phyloP scores from a whole-genome alignment of 1,284 basidiomycete species.

The Xanthoconium separans region DNA sequence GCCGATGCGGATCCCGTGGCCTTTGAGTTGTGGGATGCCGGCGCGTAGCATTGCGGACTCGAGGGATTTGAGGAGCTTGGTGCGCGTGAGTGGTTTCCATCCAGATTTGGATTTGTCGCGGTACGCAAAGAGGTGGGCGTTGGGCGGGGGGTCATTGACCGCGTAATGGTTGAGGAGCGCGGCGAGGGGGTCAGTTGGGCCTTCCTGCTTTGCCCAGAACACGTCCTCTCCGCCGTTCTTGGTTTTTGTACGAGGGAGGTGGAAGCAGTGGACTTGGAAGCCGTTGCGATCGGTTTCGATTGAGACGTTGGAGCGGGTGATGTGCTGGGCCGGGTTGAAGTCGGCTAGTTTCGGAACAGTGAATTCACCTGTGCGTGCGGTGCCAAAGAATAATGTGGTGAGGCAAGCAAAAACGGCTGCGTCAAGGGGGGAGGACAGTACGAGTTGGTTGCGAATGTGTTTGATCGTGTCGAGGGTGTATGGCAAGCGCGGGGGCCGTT shows the following conservation, averaged over 20 bases:
- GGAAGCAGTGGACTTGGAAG: neutral
- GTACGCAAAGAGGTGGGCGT: too few relatives aligned
- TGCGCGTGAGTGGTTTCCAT: too few relatives aligned
- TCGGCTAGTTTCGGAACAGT: neutral
- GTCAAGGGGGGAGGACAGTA: neutral
- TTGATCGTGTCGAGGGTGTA: neutral
- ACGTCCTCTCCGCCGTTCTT: neutral
- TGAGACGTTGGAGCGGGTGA: neutral
- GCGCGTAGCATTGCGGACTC: too few relatives aligned
- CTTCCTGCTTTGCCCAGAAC: neutral
- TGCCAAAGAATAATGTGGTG: neutral
- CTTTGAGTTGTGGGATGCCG: too few relatives aligned
- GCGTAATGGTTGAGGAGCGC: neutral
- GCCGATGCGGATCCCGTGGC: neutral
- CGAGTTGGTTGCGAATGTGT: neutral
- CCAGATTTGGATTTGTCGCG: too few relatives aligned
- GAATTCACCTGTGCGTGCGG: neutral
- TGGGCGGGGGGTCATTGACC: neutral
- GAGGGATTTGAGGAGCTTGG: too few relatives aligned
- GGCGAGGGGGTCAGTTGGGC: neutral
- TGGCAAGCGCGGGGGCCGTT: neutral
- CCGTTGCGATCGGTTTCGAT: neutral
- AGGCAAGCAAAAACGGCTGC: neutral
- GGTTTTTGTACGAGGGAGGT: neutral
- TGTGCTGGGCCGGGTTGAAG: neutral